Percentiles rank a stretch among this genome's conserved stretches.
Conservation (phyloP, 2,329 filamentous ascomycete species). For the Neophaeococcomyces mojaviensis region DNA sequence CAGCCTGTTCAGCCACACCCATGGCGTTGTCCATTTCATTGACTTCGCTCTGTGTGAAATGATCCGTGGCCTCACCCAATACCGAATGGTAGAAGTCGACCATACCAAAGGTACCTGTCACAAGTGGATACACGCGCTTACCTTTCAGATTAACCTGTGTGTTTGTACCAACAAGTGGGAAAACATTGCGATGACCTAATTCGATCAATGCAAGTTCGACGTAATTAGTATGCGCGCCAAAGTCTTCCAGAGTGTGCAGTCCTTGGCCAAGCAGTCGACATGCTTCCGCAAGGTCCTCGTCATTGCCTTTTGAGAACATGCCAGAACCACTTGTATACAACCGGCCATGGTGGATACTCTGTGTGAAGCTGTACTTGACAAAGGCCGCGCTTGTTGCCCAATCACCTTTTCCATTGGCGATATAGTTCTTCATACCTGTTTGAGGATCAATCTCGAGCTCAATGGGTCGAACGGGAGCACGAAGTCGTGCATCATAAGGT, state of each 20-base stretch:
- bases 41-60: slow-evolving; percentile 77
- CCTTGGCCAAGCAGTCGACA: slow-evolving; percentile 68
- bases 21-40: slow-evolving; percentile 71
- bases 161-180: slow-evolving; percentile 62
- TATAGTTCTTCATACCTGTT: slow-evolving; percentile 99
- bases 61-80: slow-evolving; percentile 67
- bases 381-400: slow-evolving; percentile 91
- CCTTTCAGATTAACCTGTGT: slow-evolving; percentile 61
- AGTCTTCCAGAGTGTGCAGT: slow-evolving; percentile 73
- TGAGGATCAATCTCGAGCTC: slow-evolving; percentile 66
- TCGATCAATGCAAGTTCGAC: slow-evolving; percentile 70
- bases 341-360: slow-evolving; percentile 70
- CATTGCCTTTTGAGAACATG: slow-evolving; percentile 51
- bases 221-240: slow-evolving; percentile 74
- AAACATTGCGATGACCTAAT: slow-evolving; percentile 60
- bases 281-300: slow-evolving; percentile 73
- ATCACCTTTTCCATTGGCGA: slow-evolving; percentile 76
- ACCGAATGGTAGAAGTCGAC: slow-evolving; percentile 81
- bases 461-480: slow-evolving; percentile 64
- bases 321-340: slow-evolving; percentile 61
- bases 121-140: slow-evolving; percentile 62
- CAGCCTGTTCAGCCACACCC: slow-evolving; percentile 55
- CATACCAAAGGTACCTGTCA: slow-evolving; percentile 67
- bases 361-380: slow-evolving; percentile 64
- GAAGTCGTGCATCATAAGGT: slow-evolving; percentile 70